Evolutionary conservation across 768 basidiomycete species (phyloP), one percentile per base, ranked within the genome.

Genomic region (Russula compacta): DNA sequence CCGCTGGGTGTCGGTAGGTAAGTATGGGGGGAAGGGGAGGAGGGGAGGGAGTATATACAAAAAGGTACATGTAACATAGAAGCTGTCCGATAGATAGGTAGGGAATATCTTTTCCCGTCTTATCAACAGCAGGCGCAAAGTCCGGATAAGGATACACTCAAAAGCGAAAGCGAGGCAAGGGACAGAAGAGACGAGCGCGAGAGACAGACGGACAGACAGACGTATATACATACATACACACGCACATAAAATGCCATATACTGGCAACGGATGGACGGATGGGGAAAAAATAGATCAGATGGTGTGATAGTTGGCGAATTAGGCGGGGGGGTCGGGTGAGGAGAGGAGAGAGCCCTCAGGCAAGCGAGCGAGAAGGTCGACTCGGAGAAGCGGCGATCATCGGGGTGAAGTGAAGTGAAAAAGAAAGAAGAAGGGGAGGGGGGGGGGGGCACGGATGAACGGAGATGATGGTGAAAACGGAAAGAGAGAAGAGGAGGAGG

Each of bases 71-170:
- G 49, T 51, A 51, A 36, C 58, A 36, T 51, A 51, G 38, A 32
- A 14, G 14, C 1, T 32, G 46, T 56, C 55, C 35, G 33, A 17
- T 1, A n/a, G 33, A 17, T 1, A n/a, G 6, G 24, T 29, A 29
- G 24, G 24, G 17, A 32, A 24, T 15, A 4, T 32, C 6, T 19
- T 24, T 8, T 19, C 7, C 14, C 19, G 11, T 24, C 19, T 46
- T 46, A 46, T 46, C 33, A 53, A 39, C 7, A 43, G 24, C 10
- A 17, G 9, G 51, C 42, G 36, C 12, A 59, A 46, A 43, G 50
- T 47, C 51, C 43, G 36, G 21, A 59, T 59, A 59, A 59, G 33
- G 24, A 59, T 53, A 59, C 42, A 46, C 19, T 17, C 11, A 11
- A 50, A 52, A 38, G 36, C 50, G 50, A 52, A 52, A 38, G 36